A percentile compares a stretch with the other conserved stretches of the same genome.
Evolutionary conservation across 2,329 filamentous ascomycete species (phyloP).

Genomic region (Colletotrichum ledebouriae): DNA sequence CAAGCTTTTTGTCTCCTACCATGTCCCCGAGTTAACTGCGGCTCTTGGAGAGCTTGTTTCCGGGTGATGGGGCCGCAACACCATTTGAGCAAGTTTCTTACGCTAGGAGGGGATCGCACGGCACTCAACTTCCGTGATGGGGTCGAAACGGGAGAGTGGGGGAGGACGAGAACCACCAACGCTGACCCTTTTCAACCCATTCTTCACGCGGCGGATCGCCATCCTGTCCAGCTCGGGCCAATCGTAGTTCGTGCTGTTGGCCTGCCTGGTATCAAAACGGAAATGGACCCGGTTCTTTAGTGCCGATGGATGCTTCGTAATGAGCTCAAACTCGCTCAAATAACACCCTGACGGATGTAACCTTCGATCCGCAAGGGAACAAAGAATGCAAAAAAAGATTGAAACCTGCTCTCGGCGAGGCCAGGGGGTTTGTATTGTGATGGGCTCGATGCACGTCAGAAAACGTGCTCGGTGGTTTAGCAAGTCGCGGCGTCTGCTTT

Average conservation of each 20-base stretch:
- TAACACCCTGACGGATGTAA: constrained; percentile 4
- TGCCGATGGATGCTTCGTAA: constrained; percentile 12
- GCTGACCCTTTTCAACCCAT: background rate
- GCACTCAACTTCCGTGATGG: constrained; percentile 17
- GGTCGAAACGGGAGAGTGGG: constrained; percentile 20
- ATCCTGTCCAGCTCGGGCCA: background rate
- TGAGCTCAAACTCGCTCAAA: constrained; percentile 35
- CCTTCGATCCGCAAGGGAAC: background rate
- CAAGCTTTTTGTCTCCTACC: constrained; percentile 10
- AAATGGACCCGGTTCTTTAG: background rate
- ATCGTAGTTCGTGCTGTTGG: background rate
- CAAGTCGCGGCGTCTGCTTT: background rate
- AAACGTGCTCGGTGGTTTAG: constrained; percentile 10
- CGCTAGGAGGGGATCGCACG: constrained; percentile 8
- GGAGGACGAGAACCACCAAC: background rate
- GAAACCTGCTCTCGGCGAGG: no score
- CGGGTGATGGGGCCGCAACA: constrained; percentile 6
- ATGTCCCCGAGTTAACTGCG: background rate
- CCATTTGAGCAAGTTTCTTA: constrained; percentile 32
- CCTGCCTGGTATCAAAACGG: background rate
- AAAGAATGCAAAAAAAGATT: background rate
- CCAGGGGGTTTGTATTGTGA: no score
- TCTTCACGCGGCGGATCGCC: constrained; percentile 9
- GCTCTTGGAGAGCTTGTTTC: constrained; percentile 11
- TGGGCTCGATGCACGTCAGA: background rate